Evolutionary conservation across 495 filamentous ascomycete species (phyloP).

Genomic region (Xylaria bambusicola): DNA sequence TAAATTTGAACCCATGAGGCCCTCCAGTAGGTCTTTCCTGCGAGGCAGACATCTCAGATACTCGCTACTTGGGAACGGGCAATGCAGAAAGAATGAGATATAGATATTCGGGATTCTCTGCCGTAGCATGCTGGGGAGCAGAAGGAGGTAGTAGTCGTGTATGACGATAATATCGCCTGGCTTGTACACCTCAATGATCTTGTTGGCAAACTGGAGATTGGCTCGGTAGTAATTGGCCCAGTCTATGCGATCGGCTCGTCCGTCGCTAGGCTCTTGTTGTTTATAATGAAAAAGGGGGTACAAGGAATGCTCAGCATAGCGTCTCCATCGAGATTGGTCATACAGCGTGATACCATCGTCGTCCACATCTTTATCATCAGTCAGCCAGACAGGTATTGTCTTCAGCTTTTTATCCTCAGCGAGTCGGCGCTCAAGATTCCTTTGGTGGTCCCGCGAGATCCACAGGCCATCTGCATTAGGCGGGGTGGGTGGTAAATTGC

Average conservation of each 20-base stretch:
- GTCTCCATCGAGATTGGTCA: slow-evolving; percentile 79
- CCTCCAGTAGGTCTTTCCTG: slow-evolving; percentile 83
- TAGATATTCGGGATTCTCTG: slow-evolving; percentile 81
- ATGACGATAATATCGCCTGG: slow-evolving; percentile 88
- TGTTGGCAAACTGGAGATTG: slow-evolving; percentile 85
- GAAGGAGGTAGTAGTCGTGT: slow-evolving; percentile 88
- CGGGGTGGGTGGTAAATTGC: slow-evolving; percentile 53
- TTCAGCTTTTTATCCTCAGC: slow-evolving; percentile 62
- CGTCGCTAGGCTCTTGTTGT: slow-evolving; percentile 83
- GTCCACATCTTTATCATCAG: slow-evolving; percentile 64
- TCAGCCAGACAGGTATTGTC: slow-evolving; percentile 83
- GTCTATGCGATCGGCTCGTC: slow-evolving; percentile 72
- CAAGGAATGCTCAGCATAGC: slow-evolving; percentile 85
- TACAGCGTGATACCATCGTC: slow-evolving; percentile 68
- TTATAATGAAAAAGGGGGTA: slow-evolving; percentile 94
- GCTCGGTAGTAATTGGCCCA: slow-evolving; percentile 89
- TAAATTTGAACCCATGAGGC: slow-evolving; percentile 85
- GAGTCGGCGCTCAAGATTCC: slow-evolving; percentile 67
- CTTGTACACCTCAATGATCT: slow-evolving; percentile 80
- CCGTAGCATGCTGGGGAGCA: slow-evolving; percentile 81
- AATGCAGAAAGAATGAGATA: slow-evolving; percentile 88
- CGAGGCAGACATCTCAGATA: slow-evolving; percentile 83
- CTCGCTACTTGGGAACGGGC: slow-evolving; percentile 92
- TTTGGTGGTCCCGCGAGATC: slow-evolving; percentile 65
- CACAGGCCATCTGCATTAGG: slow-evolving; percentile 63